Conservation (phyloP, 495 filamentous ascomycete species). For the Penicillium bialowiezense region DNA sequence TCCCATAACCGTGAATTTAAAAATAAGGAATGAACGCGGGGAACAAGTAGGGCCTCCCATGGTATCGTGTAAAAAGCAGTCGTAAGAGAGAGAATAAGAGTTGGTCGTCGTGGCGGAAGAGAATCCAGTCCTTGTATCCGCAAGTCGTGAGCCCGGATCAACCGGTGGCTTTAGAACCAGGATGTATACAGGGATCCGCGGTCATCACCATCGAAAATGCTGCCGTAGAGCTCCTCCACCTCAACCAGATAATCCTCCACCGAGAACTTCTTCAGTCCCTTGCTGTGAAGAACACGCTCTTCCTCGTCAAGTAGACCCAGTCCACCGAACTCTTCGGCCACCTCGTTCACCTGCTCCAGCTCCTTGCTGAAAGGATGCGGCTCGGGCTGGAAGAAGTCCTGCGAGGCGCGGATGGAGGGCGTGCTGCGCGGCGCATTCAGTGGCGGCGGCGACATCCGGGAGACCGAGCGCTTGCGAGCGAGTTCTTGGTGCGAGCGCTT, state of each 20-base stretch:
- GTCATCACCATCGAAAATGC: constrained; percentile 48
- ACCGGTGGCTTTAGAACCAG: constrained; percentile 43
- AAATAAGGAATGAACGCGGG: constrained; percentile 10
- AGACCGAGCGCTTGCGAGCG: constrained; percentile 65
- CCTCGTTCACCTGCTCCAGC: constrained; percentile 54
- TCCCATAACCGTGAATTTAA: background rate
- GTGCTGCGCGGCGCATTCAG: constrained; percentile 33
- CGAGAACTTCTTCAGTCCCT: constrained; percentile 70
- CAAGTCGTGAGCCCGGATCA: constrained; percentile 23
- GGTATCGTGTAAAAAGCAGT: constrained; percentile 27
- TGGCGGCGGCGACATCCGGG: constrained; percentile 45
- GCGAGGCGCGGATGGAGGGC: constrained; percentile 33
- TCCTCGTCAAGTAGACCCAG: constrained; percentile 67
- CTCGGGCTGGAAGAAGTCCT: constrained; percentile 44
- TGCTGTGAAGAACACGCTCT: constrained; percentile 59
- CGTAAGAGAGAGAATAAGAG: constrained; percentile 28
- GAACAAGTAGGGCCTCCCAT: constrained; percentile 24
- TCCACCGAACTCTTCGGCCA: constrained; percentile 81
- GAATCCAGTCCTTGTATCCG: constrained; percentile 24
- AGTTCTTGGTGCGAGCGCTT: constrained; percentile 70
- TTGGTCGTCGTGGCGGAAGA: constrained; percentile 28
- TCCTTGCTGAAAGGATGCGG: constrained; percentile 52
- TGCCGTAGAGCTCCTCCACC: constrained; percentile 66
- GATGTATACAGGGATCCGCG: constrained; percentile 34
- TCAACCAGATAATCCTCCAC: constrained; percentile 83